Percentiles rank a stretch among this genome's conserved stretches.
Evolutionary conservation across 2,329 filamentous ascomycete species (phyloP).

Genomic region (Pestalotiopsis fici): DNA sequence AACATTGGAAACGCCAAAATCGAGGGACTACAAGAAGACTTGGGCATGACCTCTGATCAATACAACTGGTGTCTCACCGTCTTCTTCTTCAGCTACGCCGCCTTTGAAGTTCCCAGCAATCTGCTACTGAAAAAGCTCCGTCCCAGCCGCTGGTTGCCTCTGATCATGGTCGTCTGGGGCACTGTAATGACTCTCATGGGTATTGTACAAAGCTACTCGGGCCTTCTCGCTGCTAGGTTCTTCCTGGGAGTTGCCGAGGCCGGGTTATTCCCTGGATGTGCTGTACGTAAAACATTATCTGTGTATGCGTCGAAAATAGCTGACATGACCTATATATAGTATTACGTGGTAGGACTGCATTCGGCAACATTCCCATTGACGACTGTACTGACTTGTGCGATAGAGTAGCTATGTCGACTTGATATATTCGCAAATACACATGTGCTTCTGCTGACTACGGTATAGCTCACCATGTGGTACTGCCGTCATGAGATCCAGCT

Average conservation of each 20-base stretch:
- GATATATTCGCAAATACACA: background rate
- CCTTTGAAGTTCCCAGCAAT: slow-evolving; percentile 79
- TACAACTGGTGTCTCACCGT: slow-evolving; percentile 71
- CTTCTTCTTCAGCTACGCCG: slow-evolving; percentile 80
- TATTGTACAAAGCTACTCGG: slow-evolving; percentile 48
- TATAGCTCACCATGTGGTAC: slow-evolving; percentile 56
- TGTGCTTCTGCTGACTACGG: background rate
- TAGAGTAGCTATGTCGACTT: background rate
- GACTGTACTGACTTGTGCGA: background rate
- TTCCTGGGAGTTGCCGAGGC: slow-evolving; percentile 37
- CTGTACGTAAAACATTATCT: slow-evolving; percentile 25
- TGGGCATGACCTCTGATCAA: slow-evolving; percentile 61
- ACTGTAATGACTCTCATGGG: slow-evolving; percentile 53
- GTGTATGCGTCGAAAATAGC: too few relatives aligned
- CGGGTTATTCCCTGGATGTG: slow-evolving; percentile 33
- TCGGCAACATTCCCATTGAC: background rate
- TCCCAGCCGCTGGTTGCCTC: slow-evolving; percentile 73
- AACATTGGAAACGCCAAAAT: slow-evolving; percentile 72
- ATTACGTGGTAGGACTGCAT: slow-evolving; percentile 7
- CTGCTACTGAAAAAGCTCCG: slow-evolving; percentile 73
- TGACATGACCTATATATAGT: background rate
- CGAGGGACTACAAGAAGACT: slow-evolving; percentile 51
- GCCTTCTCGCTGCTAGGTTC: slow-evolving; percentile 52
- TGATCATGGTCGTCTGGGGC: slow-evolving; percentile 64
- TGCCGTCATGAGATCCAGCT: slow-evolving; percentile 56